Conservation (phyloP, 495 filamentous ascomycete species). For the Neurospora sp. region DNA sequence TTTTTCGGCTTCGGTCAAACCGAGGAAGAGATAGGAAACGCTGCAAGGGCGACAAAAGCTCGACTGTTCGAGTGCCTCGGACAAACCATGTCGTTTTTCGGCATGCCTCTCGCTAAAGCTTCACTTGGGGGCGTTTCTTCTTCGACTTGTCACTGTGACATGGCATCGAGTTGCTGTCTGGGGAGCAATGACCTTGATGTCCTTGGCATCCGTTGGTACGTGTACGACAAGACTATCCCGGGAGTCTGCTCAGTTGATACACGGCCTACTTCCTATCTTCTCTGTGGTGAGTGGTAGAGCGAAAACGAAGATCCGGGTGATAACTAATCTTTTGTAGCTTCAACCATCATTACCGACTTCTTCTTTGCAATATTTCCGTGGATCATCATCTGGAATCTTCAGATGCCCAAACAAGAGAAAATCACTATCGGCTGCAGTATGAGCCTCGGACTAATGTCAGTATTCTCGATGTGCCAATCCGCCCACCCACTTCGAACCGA, state of each 20-base stretch:
- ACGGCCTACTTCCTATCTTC: conserved; percentile 12
- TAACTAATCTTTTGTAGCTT: conserved; percentile 1
- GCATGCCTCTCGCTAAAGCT: conserved; percentile 22
- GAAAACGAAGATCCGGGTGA: background rate
- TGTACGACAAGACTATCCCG: conserved; percentile 11
- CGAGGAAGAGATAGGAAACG: conserved; percentile 7
- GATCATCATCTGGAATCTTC: conserved; percentile 37
- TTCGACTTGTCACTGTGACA: conserved; percentile 16
- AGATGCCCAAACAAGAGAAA: conserved; percentile 37
- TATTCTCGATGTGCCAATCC: background rate
- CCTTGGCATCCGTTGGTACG: conserved; percentile 12
- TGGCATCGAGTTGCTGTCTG: conserved; percentile 28
- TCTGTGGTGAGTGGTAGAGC: conserved; percentile 4
- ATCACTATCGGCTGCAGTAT: conserved; percentile 36
- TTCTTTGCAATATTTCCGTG: conserved; percentile 37
- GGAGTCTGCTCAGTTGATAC: conserved; percentile 14
- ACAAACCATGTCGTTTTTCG: conserved; percentile 13
- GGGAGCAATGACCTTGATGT: conserved; percentile 14
- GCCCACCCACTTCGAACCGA: background rate
- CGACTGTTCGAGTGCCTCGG: conserved; percentile 4
- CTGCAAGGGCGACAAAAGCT: background rate
- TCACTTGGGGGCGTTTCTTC: conserved; percentile 22
- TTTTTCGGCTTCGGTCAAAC: conserved; percentile 13
- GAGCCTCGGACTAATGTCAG: conserved; percentile 41
- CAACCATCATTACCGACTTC: conserved; percentile 30